Evolutionary conservation across 2,329 filamentous ascomycete species (phyloP), one percentile per base, ranked within the genome.

Genomic region (Hymenoscyphus linearis): DNA sequence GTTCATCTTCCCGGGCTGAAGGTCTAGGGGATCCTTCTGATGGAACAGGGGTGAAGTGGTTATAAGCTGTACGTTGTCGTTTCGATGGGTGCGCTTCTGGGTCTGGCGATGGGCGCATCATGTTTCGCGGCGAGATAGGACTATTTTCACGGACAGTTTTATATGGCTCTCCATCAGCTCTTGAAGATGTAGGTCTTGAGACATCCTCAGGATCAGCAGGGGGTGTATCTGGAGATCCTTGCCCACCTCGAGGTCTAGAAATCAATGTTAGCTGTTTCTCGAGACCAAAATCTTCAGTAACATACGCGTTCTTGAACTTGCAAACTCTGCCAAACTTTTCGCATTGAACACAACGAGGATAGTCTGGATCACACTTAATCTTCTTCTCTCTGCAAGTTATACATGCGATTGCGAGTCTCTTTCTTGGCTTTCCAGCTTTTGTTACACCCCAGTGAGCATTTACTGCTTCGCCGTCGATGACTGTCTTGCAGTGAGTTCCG

Each of bases 381-480:
- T 96, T 97, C 85, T 96, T 97, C 77, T 96, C 92, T 57, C 93
- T 85, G 74, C 93, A 97, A 13, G 91, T 95, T 62, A 96, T 82
- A 72, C 93, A 97, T n/a, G 91, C 91, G 73, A 96, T 92, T 26
- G 93, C 92, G 60, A 96, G 80, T 60, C 93, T 83, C 77, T 97
- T 97, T 67, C 93, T 85, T 55, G 93, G 92, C 77, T 96, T 96
- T 14, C 93, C 93, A 2, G 93, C 92, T 76, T 96, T 96, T 37
- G 93, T 96, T 10, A 96, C 86, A 16, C 93, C 92, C 93, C 93
- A 96, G 67, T 91, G 90, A 1, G 92, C 90, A 72, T 96, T 96
- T 57, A 96, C 91, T 0, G 82, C 81, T 72, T 96, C 90, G 18
- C 92, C 92, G 68, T 96, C 90, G 65, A 96, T 93, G 31, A 89